phyloP scores from a whole-genome alignment of 2,329 filamentous ascomycete species.

The Pestalotiopsis sp. region DNA sequence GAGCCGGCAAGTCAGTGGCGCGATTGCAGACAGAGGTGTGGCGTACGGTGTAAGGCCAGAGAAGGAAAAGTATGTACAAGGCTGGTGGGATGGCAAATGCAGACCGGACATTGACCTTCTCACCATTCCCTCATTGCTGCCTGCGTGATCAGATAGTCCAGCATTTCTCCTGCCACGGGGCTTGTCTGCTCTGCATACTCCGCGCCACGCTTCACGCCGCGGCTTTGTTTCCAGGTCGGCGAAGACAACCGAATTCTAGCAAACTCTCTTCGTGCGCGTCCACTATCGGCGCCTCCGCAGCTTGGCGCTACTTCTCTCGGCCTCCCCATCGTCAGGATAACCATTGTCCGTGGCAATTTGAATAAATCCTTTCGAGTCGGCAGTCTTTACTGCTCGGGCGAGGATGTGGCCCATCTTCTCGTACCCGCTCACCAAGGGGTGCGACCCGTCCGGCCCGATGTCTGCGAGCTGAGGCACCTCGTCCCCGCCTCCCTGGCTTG shows the following conservation, averaged over 20 bases:
- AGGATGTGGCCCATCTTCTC: constrained; percentile 28
- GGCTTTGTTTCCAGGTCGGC: not conserved
- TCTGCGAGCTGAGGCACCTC: constrained; percentile 21
- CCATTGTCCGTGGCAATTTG: constrained; percentile 26
- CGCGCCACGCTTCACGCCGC: not conserved
- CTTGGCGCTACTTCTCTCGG: not conserved
- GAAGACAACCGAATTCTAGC: not conserved
- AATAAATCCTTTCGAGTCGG: constrained; percentile 24
- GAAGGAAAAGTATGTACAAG: too few relatives aligned
- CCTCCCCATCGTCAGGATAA: constrained; percentile 24
- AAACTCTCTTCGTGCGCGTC: not conserved
- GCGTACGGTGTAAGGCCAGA: too few relatives aligned
- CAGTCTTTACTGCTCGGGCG: constrained; percentile 22
- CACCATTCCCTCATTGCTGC: not conserved
- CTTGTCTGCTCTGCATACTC: not conserved
- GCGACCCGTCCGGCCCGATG: constrained; percentile 28
- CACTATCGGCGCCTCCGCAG: not conserved
- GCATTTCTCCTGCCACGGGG: not conserved
- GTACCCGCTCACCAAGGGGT: constrained; percentile 27
- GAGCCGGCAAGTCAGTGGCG: too few relatives aligned
- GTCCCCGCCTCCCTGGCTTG: constrained; percentile 22
- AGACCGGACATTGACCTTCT: not conserved
- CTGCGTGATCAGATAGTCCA: not conserved
- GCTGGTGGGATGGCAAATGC: not conserved
- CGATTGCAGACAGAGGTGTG: too few relatives aligned